These are phyloP conservation scores for Suillus clintonianus DNA, from an alignment of 768 basidiomycete species.

Conservation along the genomic window DNA sequence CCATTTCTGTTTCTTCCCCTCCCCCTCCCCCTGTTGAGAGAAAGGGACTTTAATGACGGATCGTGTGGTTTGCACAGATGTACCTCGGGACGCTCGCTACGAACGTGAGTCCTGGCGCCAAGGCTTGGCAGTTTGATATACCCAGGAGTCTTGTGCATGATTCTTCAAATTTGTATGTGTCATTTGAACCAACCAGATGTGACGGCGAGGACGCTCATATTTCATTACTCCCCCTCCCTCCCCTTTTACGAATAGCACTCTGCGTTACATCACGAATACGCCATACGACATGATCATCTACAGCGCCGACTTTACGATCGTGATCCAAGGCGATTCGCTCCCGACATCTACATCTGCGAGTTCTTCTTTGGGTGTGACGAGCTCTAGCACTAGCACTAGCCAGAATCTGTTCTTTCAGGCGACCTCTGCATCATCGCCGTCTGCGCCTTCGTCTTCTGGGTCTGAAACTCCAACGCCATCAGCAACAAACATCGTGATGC, in stretches of 20 bases:
- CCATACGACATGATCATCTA: slow-evolving; percentile 39
- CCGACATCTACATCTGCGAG: neutral
- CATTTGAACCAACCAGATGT: neutral
- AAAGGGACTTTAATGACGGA: neutral
- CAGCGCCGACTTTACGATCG: slow-evolving; percentile 53
- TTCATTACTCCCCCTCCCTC: neutral
- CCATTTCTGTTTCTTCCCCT: too few species aligned
- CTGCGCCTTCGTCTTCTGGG: neutral
- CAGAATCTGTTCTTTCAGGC: neutral
- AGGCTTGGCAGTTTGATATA: slow-evolving; percentile 27
- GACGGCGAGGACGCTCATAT: neutral
- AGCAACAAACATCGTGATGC: neutral
- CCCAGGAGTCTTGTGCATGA: slow-evolving; percentile 26
- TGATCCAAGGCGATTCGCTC: neutral
- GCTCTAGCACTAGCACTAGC: neutral
- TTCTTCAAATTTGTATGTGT: slow-evolving; percentile 35
- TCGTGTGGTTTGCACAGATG: slow-evolving; percentile 30
- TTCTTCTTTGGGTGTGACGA: neutral
- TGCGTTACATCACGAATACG: slow-evolving; percentile 33
- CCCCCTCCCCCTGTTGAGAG: too few species aligned
- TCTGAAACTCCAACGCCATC: neutral
- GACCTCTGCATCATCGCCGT: neutral
- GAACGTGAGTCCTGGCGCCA: slow-evolving; percentile 38
- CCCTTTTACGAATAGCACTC: slow-evolving; percentile 19
- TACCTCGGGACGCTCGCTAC: slow-evolving; percentile 46